Conservation (phyloP, 495 filamentous ascomycete genomes). For the Penicillium canariense region DNA sequence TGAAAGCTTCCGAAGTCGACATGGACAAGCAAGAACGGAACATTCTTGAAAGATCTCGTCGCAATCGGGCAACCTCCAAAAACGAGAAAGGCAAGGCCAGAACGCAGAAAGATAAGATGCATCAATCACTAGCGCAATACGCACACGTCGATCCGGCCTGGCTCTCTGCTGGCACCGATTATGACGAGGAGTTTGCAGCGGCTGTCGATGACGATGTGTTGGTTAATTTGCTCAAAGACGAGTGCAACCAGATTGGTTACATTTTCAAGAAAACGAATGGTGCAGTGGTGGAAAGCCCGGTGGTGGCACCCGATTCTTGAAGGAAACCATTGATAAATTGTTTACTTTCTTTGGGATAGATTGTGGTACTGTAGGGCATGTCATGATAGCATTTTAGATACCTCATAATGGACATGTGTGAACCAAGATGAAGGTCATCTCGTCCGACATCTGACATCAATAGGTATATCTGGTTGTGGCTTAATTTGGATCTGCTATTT, state of each 20-base stretch:
- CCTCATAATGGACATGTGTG: background rate
- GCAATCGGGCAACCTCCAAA: constrained; percentile 6
- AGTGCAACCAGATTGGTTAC: constrained; percentile 59
- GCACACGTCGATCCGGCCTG: constrained; percentile 60
- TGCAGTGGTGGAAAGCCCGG: constrained; percentile 22
- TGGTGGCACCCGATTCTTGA: background rate
- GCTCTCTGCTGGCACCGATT: constrained; percentile 21
- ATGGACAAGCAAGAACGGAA: constrained; percentile 58
- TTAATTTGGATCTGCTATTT: too few relatives aligned
- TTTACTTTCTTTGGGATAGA: background rate
- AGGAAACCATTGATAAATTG: background rate
- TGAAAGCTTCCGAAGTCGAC: constrained; percentile 60
- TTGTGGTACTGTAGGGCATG: too few relatives aligned
- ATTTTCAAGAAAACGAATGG: constrained; percentile 62
- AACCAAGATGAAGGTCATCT: background rate
- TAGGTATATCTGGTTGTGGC: background rate
- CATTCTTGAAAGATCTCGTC: constrained; percentile 35
- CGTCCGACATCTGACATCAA: background rate
- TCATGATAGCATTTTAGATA: too few relatives aligned
- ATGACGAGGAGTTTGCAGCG: constrained; percentile 30
- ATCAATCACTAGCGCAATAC: constrained; percentile 63
- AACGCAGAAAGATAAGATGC: constrained; percentile 46
- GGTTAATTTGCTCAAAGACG: constrained; percentile 56
- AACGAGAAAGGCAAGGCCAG: constrained; percentile 11
- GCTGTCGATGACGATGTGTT: constrained; percentile 62